These are phyloP conservation scores for Leptographium flavum DNA, from an alignment of 2,329 filamentous ascomycete species.

Conservation along the genomic window DNA sequence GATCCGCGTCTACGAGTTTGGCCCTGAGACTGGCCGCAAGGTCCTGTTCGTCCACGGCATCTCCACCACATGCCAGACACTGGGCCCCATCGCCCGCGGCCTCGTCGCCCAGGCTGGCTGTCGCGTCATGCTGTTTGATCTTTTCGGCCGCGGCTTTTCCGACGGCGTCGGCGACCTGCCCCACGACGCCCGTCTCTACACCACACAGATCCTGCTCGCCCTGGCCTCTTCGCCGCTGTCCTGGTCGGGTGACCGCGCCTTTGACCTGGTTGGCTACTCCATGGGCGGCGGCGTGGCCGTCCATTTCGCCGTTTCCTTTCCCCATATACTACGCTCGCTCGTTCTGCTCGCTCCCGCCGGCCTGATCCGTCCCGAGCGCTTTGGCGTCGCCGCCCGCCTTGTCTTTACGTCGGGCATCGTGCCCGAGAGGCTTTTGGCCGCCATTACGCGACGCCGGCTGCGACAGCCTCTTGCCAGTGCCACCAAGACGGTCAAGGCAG, in stretches of 20 bases:
- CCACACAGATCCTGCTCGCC: constrained; percentile 55
- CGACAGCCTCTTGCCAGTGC: constrained; percentile 32
- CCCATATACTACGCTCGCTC: constrained; percentile 52
- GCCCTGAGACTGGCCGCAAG: constrained; percentile 56
- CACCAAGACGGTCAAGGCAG: constrained; percentile 1
- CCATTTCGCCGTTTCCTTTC: constrained; percentile 61
- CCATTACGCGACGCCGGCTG: constrained; percentile 32
- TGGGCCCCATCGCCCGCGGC: constrained; percentile 50
- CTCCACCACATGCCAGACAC: constrained; percentile 63
- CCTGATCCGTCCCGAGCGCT: constrained; percentile 45
- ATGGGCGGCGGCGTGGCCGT: constrained; percentile 68
- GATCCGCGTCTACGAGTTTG: constrained; percentile 72
- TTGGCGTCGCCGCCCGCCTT: constrained; percentile 32
- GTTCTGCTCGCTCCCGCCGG: constrained; percentile 70
- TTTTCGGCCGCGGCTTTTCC: constrained; percentile 55
- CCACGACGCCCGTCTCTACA: constrained; percentile 62
- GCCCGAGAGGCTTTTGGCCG: constrained; percentile 35
- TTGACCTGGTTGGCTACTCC: constrained; percentile 66
- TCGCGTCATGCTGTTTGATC: constrained; percentile 68
- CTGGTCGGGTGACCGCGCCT: constrained; percentile 45
- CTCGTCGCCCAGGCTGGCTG: constrained; percentile 52
- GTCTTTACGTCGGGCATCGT: constrained; percentile 41
- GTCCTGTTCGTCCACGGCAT: constrained; percentile 74
- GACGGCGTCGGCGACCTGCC: constrained; percentile 50
- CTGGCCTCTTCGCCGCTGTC: constrained; percentile 54